phyloP scores from a whole-genome alignment of 495 filamentous ascomycete genomes.

The Lepraria neglecta region DNA sequence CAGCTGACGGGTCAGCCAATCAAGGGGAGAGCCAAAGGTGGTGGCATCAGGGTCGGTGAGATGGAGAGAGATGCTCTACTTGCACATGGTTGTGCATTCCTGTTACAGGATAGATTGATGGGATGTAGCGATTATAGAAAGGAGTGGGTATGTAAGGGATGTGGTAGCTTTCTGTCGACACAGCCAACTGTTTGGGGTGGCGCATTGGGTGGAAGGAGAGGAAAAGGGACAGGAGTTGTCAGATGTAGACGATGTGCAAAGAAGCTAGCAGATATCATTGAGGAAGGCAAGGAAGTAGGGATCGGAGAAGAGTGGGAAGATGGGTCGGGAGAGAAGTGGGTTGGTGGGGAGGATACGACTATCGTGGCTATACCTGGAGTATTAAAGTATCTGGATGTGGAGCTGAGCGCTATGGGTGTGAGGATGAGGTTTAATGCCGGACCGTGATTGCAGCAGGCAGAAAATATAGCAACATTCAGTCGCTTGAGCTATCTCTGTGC shows the following conservation, averaged over 20 bases:
- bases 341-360: constrained; percentile 84
- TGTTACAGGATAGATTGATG: constrained; percentile 89
- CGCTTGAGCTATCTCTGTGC: too few species aligned
- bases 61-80: constrained; percentile 96
- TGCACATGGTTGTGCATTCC: constrained; percentile 89
- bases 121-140: constrained; percentile 91
- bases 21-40: constrained; percentile 90
- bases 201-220: constrained; percentile 26
- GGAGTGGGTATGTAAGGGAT: constrained; percentile 79
- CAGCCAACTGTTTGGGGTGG: constrained; percentile 58
- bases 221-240: constrained; percentile 57
- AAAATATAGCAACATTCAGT: not conserved
- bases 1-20: constrained; percentile 89
- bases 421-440: constrained; percentile 81
- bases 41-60: constrained; percentile 97
- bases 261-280: constrained; percentile 49
- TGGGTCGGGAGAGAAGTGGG: constrained; percentile 69
- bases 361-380: constrained; percentile 89
- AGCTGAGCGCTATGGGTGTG: constrained; percentile 89
- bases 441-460: constrained; percentile 33
- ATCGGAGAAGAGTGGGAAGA: constrained; percentile 79
- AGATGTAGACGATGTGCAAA: constrained; percentile 79
- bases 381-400: constrained; percentile 86
- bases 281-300: constrained; percentile 33
- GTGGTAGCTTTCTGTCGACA: constrained; percentile 81